phyloP scores from a whole-genome alignment of 2,329 filamentous ascomycete species.

The Xylaria sp. region DNA sequence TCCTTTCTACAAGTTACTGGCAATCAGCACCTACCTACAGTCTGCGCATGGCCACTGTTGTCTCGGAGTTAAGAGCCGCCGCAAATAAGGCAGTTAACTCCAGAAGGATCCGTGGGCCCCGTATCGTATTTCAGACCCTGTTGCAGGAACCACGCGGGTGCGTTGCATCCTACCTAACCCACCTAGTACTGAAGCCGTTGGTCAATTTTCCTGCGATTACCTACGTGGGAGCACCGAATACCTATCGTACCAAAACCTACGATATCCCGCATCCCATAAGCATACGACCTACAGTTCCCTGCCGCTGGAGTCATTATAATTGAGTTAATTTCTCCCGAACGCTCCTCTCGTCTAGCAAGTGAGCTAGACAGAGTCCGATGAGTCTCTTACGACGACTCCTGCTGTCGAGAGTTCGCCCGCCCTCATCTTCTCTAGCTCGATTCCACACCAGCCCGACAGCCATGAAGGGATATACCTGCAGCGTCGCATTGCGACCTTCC shows the following conservation, averaged over 20 bases:
- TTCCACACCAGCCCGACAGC: conserved; percentile 19
- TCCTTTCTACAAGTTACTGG: too few species aligned
- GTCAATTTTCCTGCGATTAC: too few species aligned
- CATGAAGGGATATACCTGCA: conserved; percentile 26
- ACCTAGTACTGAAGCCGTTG: background rate
- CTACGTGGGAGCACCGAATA: too few species aligned
- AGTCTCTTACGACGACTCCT: conserved; percentile 8
- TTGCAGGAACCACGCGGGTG: background rate
- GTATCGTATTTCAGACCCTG: background rate
- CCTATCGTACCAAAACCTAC: too few species aligned
- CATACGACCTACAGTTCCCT: background rate
- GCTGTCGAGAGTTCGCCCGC: conserved; percentile 5
- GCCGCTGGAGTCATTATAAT: background rate
- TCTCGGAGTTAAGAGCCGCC: too few species aligned
- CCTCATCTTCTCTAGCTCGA: conserved; percentile 5
- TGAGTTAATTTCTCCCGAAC: background rate
- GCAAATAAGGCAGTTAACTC: too few species aligned
- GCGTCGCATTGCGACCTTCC: conserved; percentile 28
- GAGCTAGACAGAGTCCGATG: conserved; percentile 3
- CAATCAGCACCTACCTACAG: too few species aligned
- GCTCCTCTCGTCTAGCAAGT: background rate
- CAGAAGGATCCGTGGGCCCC: background rate
- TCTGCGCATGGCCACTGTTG: too few species aligned
- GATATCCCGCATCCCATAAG: too few species aligned
- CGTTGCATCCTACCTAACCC: background rate